These are phyloP conservation scores for Polytolypa hystricis DNA, from an alignment of 2,329 filamentous ascomycete genomes.

Conservation along the genomic window DNA sequence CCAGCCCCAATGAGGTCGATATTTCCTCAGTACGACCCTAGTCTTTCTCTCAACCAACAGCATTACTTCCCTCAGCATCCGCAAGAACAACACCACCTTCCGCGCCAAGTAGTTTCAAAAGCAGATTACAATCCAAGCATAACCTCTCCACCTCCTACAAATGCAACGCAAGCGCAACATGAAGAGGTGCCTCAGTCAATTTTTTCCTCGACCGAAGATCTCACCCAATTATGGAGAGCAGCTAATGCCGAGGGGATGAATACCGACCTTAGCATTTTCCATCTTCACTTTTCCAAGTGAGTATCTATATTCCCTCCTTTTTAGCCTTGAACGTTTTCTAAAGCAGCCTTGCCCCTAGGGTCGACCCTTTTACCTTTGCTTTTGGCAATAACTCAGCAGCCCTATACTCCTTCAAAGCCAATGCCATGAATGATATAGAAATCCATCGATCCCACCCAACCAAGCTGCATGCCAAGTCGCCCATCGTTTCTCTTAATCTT, in stretches of 20 bases:
- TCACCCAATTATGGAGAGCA: conserved; percentile 34
- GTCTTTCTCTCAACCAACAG: conserved; percentile 26
- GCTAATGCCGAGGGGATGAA: conserved; percentile 33
- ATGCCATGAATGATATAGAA: conserved; percentile 31
- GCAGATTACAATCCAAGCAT: conserved; percentile 20
- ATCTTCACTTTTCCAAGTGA: conserved; percentile 33
- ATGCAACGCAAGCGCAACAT: neutral
- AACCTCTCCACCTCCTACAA: neutral
- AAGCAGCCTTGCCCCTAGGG: conserved; percentile 21
- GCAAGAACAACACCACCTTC: conserved; percentile 9
- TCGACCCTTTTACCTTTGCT: conserved; percentile 30
- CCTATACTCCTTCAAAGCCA: conserved; percentile 36
- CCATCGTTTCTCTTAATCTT: conserved; percentile 34
- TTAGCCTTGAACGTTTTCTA: neutral
- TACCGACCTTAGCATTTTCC: conserved; percentile 23
- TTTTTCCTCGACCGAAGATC: conserved; percentile 30
- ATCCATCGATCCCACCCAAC: conserved; percentile 32
- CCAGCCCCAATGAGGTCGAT: conserved; percentile 32
- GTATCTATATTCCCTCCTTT: conserved; percentile 2
- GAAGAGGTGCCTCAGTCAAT: conserved; percentile 22
- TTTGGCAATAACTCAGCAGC: conserved; percentile 32
- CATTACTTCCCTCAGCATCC: conserved; percentile 23
- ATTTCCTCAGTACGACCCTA: conserved; percentile 34
- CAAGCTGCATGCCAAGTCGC: conserved; percentile 28
- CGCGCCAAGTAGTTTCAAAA: conserved; percentile 11